Percentiles rank a stretch among this genome's conserved stretches.
Evolutionary conservation across 257 asterid genomes (phyloP).

Genomic region (Nicotiana undulata): DNA sequence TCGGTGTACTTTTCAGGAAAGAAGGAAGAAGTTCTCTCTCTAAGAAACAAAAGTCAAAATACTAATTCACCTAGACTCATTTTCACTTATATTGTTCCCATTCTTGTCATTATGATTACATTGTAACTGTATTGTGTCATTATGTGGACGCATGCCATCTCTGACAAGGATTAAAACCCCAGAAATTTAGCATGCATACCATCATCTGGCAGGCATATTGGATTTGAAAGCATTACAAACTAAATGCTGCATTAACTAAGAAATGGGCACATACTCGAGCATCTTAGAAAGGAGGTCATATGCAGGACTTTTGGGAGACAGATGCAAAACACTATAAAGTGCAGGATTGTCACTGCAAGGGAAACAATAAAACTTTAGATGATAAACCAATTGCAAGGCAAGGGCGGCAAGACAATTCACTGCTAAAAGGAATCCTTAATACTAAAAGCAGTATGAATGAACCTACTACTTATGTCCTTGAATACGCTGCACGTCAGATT

Average conservation of each 20-base stretch:
- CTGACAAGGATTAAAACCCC: background rate
- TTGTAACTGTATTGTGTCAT: background rate
- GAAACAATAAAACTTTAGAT: slow-evolving; percentile 8
- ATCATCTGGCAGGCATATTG: background rate
- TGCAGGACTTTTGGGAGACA: slow-evolving; percentile 81
- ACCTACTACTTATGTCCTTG: slow-evolving; percentile 93
- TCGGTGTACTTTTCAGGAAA: background rate
- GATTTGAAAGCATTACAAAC: background rate
- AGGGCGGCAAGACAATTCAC: background rate
- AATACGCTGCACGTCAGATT: slow-evolving; percentile 67
- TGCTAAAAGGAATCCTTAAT: background rate
- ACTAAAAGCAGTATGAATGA: slow-evolving; percentile 9
- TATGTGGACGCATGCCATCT: background rate
- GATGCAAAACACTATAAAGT: slow-evolving; percentile 75
- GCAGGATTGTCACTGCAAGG: slow-evolving; percentile 78
- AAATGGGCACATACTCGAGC: slow-evolving; percentile 75
- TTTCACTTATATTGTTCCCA: background rate
- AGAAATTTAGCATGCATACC: background rate
- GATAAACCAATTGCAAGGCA: background rate
- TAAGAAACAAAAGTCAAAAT: background rate
- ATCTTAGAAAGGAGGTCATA: slow-evolving; percentile 91
- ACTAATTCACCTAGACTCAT: background rate
- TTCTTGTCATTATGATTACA: background rate
- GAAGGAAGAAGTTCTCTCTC: background rate
- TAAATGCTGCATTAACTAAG: slow-evolving; percentile 14